phyloP scores from a whole-genome alignment of 177 flowering plant genomes.

The Vitis hybrid region DNA sequence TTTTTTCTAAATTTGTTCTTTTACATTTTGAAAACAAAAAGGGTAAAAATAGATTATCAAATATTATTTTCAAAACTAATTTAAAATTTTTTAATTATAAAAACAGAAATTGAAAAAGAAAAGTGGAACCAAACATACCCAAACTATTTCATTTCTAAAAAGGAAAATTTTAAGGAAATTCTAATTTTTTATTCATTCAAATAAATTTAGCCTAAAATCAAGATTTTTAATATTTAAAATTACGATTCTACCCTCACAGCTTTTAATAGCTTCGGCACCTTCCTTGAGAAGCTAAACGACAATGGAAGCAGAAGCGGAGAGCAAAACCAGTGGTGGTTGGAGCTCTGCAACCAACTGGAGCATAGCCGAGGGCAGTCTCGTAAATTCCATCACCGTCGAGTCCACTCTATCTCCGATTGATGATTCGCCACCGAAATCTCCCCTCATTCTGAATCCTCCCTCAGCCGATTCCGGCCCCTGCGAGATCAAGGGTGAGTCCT shows the following conservation, averaged over 20 bases:
- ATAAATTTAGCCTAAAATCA: too few species aligned
- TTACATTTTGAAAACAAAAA: too few species aligned
- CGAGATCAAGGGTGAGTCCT: constrained; percentile 50
- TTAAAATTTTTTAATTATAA: too few species aligned
- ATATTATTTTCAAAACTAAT: too few species aligned
- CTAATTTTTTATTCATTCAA: too few species aligned
- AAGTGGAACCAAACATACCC: too few species aligned
- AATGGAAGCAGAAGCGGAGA: constrained; percentile 15
- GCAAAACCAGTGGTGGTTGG: constrained; percentile 2
- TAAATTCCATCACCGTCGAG: constrained; percentile 45
- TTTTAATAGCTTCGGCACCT: background rate
- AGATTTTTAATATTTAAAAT: too few species aligned
- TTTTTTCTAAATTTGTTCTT: too few species aligned
- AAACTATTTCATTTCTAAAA: too few species aligned
- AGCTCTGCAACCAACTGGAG: constrained; percentile 50
- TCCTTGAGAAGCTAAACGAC: background rate
- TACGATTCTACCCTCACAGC: background rate
- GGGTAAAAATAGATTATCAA: too few species aligned
- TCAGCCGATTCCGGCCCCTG: constrained; percentile 34
- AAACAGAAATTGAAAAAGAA: too few species aligned
- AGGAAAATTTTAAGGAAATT: too few species aligned
- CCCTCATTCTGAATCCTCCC: constrained; percentile 30
- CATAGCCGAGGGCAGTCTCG: constrained; percentile 44
- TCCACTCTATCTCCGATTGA: constrained; percentile 39
- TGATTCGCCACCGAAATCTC: constrained; percentile 16